Evolutionary conservation across 345 rosid genomes (phyloP).

Genomic region (Eucalyptus marginata): DNA sequence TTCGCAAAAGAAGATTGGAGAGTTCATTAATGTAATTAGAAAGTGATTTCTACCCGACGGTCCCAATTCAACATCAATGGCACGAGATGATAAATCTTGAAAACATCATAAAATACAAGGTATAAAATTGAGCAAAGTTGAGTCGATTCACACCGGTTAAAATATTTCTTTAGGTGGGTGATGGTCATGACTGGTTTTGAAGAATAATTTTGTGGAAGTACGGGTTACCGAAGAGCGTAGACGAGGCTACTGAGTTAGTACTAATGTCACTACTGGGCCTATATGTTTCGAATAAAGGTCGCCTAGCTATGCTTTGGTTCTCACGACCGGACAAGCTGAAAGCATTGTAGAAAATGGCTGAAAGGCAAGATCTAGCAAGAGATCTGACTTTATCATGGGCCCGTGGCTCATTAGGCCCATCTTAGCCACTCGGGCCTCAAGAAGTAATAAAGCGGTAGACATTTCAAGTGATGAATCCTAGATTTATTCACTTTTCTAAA

Average conservation of each 20-base stretch:
- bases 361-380: neutral
- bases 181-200: neutral
- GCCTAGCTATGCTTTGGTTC: neutral
- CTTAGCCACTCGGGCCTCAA: neutral
- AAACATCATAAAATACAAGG: neutral
- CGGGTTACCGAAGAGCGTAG: neutral
- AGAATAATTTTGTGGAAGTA: neutral
- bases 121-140: neutral
- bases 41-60: neutral
- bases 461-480: neutral
- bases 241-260: neutral
- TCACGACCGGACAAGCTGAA: neutral
- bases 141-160: neutral
- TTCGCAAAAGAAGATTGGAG: neutral
- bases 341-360: neutral
- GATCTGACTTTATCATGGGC: neutral
- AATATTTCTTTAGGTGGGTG: neutral
- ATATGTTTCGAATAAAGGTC: neutral
- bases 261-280: neutral
- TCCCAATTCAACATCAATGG: rapidly evolving
- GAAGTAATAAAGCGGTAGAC: neutral
- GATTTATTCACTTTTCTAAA: neutral
- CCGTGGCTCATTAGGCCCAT: neutral
- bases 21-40: neutral
- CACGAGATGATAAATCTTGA: neutral